Evolutionary conservation across 768 basidiomycete genomes (phyloP), one percentile per base, ranked within the genome.

Genomic region (Zangia roseola): DNA sequence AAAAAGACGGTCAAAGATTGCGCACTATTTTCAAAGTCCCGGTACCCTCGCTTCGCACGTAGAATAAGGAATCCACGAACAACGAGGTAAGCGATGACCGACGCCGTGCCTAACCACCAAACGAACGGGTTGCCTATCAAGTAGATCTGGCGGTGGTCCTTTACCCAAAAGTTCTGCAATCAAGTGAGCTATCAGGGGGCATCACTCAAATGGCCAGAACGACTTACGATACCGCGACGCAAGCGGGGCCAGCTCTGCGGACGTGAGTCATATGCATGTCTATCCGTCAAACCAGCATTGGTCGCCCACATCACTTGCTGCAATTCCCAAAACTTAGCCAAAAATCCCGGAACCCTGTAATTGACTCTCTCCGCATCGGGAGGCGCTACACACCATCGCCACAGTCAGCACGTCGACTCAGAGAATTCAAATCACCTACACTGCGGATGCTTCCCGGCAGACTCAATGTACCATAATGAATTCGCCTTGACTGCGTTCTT

Each of bases 281-380:
- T 83, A 59, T 97, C 94, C 2, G 95, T 97, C 50, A 98, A 71
- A 2, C 94, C 95, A 26, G 92, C 93, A 58, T 98, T 98, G 21
- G 94, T 98, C 7, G 78, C 83, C 94, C 94, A 97, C 94, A 97
- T 95, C 49, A 97, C 95, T 57, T 79, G 77, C 62, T 97, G 92
- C 26, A 97, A 72, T 62, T 98, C 95, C 61, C 77, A 75, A 73
- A 97, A 98, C 71, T 97, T 98, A 60, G 78, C 59, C 28, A 98
- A 69, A 76, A 99, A 98, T 3, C 88, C 82, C 6, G 95, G 93
- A n/a, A 81, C 74, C 52, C 77, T 78, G 69, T 98, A 99, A 67
- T 98, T 99, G 60, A 97, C 86, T 69, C 83, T 94, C 7, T 71
- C 74, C 7, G 92, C 86, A 59, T 87, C 70, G 3, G 67, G 57